A percentile compares a stretch with the other conserved stretches of the same genome.
phyloP scores from a whole-genome alignment of 75 land plant species.

The Larix kaempferi region DNA sequence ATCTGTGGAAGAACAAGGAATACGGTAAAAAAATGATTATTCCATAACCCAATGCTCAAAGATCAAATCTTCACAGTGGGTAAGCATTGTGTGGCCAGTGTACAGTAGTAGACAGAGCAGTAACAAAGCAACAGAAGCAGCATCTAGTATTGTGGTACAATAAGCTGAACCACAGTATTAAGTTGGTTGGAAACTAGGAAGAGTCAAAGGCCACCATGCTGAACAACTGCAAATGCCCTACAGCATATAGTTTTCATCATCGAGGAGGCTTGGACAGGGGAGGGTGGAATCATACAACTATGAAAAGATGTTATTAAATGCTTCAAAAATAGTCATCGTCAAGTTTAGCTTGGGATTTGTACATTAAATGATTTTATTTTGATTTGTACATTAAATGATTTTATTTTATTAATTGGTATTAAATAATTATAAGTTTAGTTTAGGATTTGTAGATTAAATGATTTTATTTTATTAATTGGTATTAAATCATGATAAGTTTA shows the following conservation, averaged over 20 bases:
- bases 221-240: slow-evolving; percentile 5
- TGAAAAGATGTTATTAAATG: too few species aligned
- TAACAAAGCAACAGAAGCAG: slow-evolving; percentile 4
- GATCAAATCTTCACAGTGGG: background rate
- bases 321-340: too few species aligned
- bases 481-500: too few species aligned
- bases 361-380: too few species aligned
- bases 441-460: too few species aligned
- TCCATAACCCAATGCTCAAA: background rate
- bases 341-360: too few species aligned
- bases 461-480: too few species aligned
- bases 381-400: too few species aligned
- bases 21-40: background rate
- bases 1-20: background rate
- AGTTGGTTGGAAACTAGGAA: slow-evolving; percentile 3
- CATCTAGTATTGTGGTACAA: slow-evolving; percentile 4
- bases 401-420: too few species aligned
- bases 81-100: slow-evolving; percentile 1
- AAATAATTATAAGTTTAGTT: too few species aligned
- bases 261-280: background rate
- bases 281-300: background rate
- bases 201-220: background rate
- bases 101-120: background rate
- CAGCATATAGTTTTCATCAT: too few species aligned
- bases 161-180: background rate